Evolutionary conservation across 139 green algal species (phyloP), one percentile per base, ranked within the genome.

Genomic region (Volvox reticuliferus): DNA sequence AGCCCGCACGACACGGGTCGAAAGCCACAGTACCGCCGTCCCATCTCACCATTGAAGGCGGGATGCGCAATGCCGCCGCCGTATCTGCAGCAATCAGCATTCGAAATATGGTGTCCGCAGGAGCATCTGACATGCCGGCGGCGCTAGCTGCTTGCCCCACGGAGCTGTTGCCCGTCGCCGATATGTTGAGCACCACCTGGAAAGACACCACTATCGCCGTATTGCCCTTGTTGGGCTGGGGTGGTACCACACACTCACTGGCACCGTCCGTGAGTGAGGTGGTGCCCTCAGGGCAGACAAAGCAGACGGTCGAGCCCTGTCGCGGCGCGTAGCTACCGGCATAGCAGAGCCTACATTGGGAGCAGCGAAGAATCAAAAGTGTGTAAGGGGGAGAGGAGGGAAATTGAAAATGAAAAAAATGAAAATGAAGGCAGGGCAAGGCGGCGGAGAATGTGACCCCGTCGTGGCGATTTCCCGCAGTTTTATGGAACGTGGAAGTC

Each of bases 41-140:
- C 44, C 44, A 55, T 14, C 71, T 18, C 50, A 90, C 86, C 86
- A 77, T 75, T 33, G 86, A 61, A 14, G 86, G 32, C 22, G 75
- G 30, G 14, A 90, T 90, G 86, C 86, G 50, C 55, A 90, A 61
- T 76, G 55, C 75, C 19, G 67, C 86, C 35, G 86, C 73, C 13
- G 73, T 90, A 61, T 90, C 86, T 0, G 86, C 86, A 13, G 73
- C 73, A 17, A 90, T 77, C 28, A 90, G 86, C 73, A 84, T 36
- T 61, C n/a, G 12, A 9, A 90, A 36, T 20, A 90, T 85, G 6
- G 50, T 37, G 86, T 28, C 55, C 17, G 35, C 12, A 17, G 86
- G 26, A 22, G 86, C 32, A 61, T 79, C 75, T 26, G 26, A 13
- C 20, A 90, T 76, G 30, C 86, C 86, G 55, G 73, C 77, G 55